A percentile compares a stretch with the other conserved stretches of the same genome.
phyloP scores from a whole-genome alignment of 768 basidiomycete species.

The Boletus subcaerulescens region DNA sequence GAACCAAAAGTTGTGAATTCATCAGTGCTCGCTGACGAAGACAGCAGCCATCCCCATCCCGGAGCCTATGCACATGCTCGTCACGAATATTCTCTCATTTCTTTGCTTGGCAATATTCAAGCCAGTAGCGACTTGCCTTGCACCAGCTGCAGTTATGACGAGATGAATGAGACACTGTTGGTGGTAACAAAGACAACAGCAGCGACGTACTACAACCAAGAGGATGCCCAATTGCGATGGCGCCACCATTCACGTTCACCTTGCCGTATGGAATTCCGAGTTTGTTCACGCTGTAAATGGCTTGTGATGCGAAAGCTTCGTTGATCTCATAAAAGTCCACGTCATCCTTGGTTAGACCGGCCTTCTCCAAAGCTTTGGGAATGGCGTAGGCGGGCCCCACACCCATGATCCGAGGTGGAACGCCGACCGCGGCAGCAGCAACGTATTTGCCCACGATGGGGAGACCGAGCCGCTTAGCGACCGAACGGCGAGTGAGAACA shows the following conservation, averaged over 20 bases:
- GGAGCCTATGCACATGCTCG: slow-evolving; percentile 88
- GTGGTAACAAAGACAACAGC: slow-evolving; percentile 2
- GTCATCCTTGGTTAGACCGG: slow-evolving; percentile 64
- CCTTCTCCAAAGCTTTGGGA: slow-evolving; percentile 64
- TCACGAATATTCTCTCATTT: slow-evolving; percentile 74
- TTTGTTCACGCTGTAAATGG: slow-evolving; percentile 67
- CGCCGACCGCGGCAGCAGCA: slow-evolving; percentile 66
- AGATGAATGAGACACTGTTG: slow-evolving; percentile 1
- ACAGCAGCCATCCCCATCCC: slow-evolving; percentile 92
- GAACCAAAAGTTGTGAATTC: not conserved
- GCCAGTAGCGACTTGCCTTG: slow-evolving; percentile 85
- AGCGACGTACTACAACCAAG: slow-evolving; percentile 73
- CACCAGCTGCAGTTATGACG: slow-evolving; percentile 52
- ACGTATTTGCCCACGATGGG: slow-evolving; percentile 87
- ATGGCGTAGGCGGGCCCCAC: slow-evolving; percentile 90
- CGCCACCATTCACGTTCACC: slow-evolving; percentile 86
- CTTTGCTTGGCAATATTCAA: slow-evolving; percentile 78
- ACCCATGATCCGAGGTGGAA: slow-evolving; percentile 87
- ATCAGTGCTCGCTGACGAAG: slow-evolving; percentile 79
- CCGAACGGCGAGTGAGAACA: slow-evolving; percentile 73
- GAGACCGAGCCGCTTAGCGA: slow-evolving; percentile 80
- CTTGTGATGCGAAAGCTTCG: slow-evolving; percentile 86
- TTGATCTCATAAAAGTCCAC: slow-evolving; percentile 93
- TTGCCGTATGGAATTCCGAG: slow-evolving; percentile 71
- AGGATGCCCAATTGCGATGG: slow-evolving; percentile 87